Evolutionary conservation across 805 yeast species (phyloP), one percentile per base, ranked within the genome.

Genomic region (Cephaloascus albidus): DNA sequence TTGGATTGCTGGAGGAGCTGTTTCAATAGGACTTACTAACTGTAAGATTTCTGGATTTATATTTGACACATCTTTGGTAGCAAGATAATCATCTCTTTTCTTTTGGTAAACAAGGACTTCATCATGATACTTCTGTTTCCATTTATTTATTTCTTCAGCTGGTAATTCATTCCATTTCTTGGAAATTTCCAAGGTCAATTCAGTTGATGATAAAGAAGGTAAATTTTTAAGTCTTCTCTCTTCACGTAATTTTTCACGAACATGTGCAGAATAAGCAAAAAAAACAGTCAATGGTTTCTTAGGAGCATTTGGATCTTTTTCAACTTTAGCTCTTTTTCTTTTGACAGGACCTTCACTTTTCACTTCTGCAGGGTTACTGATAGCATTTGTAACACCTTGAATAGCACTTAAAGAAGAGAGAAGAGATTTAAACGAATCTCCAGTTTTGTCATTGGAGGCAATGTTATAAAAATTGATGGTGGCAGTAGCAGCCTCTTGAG

Each of bases 211-310:
- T 46, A 83, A 69, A 10, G 85, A 76, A 14, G 82, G 74, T 50
- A 71, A 67, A 27, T 83, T 79, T 33, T 70, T 65, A 30, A 62
- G 62, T 40, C 65, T 71, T 53, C 95, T 74, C 45, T 84, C 88
- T 39, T 74, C 80, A 41, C 81, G 76, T 45, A 89, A 71, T 31
- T 71, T 65, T 45, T 81, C 83, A 53, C 96, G 79, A 47, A 78
- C 74, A 47, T 76, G 78, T 47, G 83, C 80, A 39, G 86, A 78
- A 61, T 78, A 90, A 33, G 79, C 73, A 59, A 90, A 85, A 65
- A 79, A 89, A 35, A 85, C 83, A 18, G 96, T 88, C 53, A 86
- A 68, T 14, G 98, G 97, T 54, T 88, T 88, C 70, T 85, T 87
- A 43, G 98, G 98, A 35, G 96, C 96, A 53, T 85, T 81, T 38